Evolutionary conservation across 441 rosid species (phyloP).

Genomic region (Adansonia gregorii): DNA sequence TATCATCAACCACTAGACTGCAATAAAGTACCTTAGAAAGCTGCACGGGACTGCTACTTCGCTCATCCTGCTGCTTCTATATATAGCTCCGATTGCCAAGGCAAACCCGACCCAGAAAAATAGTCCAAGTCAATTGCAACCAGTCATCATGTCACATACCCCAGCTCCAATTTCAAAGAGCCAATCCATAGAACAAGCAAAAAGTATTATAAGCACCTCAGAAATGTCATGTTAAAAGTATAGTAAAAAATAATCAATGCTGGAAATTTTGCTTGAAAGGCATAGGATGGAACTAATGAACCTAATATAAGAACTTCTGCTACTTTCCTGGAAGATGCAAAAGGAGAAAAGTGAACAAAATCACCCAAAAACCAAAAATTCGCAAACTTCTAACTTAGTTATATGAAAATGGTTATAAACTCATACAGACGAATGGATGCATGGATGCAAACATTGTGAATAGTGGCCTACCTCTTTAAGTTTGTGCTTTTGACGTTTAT

Average conservation of each 20-base stretch:
- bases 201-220: conserved; percentile 67
- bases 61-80: conserved; percentile 77
- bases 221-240: conserved; percentile 13
- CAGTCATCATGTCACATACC: conserved; percentile 75
- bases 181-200: conserved; percentile 71
- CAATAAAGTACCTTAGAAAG: conserved; percentile 72
- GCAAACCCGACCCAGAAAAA: conserved; percentile 52
- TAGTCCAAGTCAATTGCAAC: conserved; percentile 61
- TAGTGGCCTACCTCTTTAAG: conserved; percentile 67
- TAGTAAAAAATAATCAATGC: not conserved
- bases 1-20: conserved; percentile 21
- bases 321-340: not conserved
- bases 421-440: not conserved
- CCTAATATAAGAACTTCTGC: not conserved
- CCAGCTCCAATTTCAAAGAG: conserved; percentile 98
- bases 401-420: not conserved
- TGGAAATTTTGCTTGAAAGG: conserved; percentile 15
- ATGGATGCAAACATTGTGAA: conserved; percentile 15
- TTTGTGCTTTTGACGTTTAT: conserved; percentile 71
- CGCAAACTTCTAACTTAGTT: not conserved
- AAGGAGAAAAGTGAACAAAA: not conserved
- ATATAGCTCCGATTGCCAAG: conserved; percentile 79
- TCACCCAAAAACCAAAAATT: not conserved
- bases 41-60: conserved; percentile 85
- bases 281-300: conserved; percentile 2